These are phyloP conservation scores for Diversispora epigaea DNA, from an alignment of 192 early-diverging fungal species.

Conservation along the genomic window DNA sequence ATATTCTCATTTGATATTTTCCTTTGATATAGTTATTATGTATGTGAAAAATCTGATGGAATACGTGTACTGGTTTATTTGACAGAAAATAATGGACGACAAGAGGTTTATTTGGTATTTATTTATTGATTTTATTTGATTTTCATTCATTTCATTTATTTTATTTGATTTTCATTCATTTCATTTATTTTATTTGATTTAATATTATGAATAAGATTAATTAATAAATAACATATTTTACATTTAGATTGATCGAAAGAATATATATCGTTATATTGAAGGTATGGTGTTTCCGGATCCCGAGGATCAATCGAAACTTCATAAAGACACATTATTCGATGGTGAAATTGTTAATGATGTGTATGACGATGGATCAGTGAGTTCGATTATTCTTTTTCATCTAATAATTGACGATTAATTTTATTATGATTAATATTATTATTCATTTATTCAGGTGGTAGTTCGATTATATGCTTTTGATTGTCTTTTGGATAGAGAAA, in stretches of 20 bases:
- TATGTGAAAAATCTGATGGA: constrained; percentile 85
- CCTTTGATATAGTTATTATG: constrained; percentile 57
- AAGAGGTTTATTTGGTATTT: constrained; percentile 51
- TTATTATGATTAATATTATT: background rate
- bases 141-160: constrained; percentile 33
- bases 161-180: constrained; percentile 30
- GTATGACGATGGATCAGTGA: constrained; percentile 55
- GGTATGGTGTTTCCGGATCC: constrained; percentile 65
- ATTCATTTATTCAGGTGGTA: constrained; percentile 23
- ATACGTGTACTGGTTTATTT: constrained; percentile 61
- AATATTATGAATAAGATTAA: background rate
- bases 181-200: background rate
- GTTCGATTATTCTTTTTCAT: background rate
- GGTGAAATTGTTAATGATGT: constrained; percentile 86
- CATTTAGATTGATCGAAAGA: constrained; percentile 80
- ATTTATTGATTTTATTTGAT: no score
- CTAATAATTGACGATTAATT: background rate
- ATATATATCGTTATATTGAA: constrained; percentile 69
- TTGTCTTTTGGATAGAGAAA: constrained; percentile 59
- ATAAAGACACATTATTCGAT: constrained; percentile 80
- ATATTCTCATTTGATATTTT: background rate
- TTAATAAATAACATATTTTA: background rate
- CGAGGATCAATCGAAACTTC: constrained; percentile 44
- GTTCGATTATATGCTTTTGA: constrained; percentile 71
- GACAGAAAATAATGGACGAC: constrained; percentile 38